Base-by-base conservation (phyloP, 768 basidiomycete genomes). In the Coprinellus micaceus region DNA sequence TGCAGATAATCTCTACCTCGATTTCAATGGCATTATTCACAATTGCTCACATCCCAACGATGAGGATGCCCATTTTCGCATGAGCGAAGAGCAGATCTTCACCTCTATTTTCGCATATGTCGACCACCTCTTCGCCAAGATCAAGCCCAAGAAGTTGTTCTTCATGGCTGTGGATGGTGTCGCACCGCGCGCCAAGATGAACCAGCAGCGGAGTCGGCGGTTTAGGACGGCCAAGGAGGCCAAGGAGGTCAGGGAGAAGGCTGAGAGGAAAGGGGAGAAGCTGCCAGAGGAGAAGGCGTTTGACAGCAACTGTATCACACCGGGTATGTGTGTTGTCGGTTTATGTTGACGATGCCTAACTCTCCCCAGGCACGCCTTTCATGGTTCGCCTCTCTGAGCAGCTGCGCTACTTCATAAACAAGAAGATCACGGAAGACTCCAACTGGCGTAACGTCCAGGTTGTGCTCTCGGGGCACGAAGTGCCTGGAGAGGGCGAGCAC, bases 151-250 rank as follows among this genome's bases (percentile, higher is more conserved):
- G 79, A 97, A 98, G 67, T 76, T 97, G 12, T 98, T 98, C 71
- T 98, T 97, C 72, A 96, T 99, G 90, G 97, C 96, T 24, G 88
- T 99, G 45, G 97, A 98, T 68, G 96, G 96, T 47, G 95, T 98
- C 13, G 96, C 96, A 0, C 96, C 96, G 3, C 78, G 96, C 45
- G 96, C 96, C 30, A 98, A 99, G 81, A 97, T 98, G 96, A 99
- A 99, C 68, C 96, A 98, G 71, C 96, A 98, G 67, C 86, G 96
- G 19, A 88, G 89, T 67, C 79, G 96, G 37, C 85, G 95, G 45
- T 99, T 98, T 76, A 78, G 96, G 54, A 94, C 95, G 0, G 95
- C 95, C 6, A 93, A 89, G 73, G 96, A 98, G 70, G 91, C 89
- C 2, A 88, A 81, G 63, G 94, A 98, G 69, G 74, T 89, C 33